Base-by-base conservation (phyloP, 257 asterid genomes). In the Penstemon barbatus region DNA sequence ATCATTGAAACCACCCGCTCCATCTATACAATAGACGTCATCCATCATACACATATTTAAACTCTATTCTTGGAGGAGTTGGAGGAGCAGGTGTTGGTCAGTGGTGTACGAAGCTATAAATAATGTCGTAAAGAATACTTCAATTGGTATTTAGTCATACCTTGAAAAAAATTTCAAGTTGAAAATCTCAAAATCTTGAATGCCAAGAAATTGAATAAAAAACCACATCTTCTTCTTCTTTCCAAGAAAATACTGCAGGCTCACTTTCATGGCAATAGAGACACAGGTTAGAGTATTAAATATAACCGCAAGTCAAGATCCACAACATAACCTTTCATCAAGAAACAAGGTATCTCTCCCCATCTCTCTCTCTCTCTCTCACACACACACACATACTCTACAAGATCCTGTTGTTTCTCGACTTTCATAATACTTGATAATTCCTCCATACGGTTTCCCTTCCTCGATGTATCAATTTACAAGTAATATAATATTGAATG, bases 261-360 rank as follows among this genome's bases (percentile, higher is more conserved):
- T 60, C 65, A 49, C 43, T 65, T 70, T 62, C 73, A 62, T 67
- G 66, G 66, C 56, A 6, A 51, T 12, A 37, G 50, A 61, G 44
- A 13, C 41, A 56, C 45, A 43, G 55, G 61, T 50, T 7, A 40
- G 45, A 44, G n/a, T 60, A 43, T 55, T 57, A 37, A 39, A 74
- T 37, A 7, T 63, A 41, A 56, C 41, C 52, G n/a, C 55, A 42
- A 41, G 49, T 61, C 75, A 60, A 62, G 63, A 43, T 60, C 71
- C 70, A 15, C 71, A 50, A 5, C 65, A 46, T 54, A 43, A 51
- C 66, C 65, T 51, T 65, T 57, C 76, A 50, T 74, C 81, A 62
- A 66, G 61, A 66, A 75, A 58, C 72, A 46, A 75, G 78, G 80
- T 76, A 55, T 67, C 65, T 38, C 63, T 52, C 48, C 68, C 79